Base-by-base conservation (phyloP, 2,329 filamentous ascomycete species). In the Arachnopeziza araneosa region DNA sequence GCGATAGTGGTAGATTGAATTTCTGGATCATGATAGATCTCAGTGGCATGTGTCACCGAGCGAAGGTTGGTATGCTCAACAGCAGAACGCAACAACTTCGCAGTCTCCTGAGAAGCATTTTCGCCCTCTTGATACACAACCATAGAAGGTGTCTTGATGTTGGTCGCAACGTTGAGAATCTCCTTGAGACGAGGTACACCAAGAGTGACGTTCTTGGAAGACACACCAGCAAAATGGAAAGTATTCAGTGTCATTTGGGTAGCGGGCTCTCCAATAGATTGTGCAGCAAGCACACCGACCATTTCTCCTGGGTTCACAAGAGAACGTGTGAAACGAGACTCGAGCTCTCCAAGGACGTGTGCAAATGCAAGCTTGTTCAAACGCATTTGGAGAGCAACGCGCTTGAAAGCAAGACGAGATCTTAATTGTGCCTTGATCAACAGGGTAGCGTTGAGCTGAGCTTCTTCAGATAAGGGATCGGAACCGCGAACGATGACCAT, bases 231-330 rank as follows among this genome's bases (percentile, higher is more conserved):
- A 75, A 99, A 99, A 82, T 99, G 95, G 89, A 99, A 99, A 24
- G 95, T 99, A 79, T 99, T 99, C 63, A 99, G 79, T 1, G 95
- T 99, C 95, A 99, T 99, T 80, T 99, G 95, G 1, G 95, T 99
- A 23, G 95, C 96, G 50, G 95, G 95, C 76, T 99, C 95, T 79
- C 95, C 95, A 73, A 99, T 99, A 32, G 95, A 99, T 78, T 99
- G 95, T 7, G 96, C 95, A 64, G 95, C 95, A 70, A 99, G 79
- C 23, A 99, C 95, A 78, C 95, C 95, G 59, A 99, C 95, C 95
- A 99, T 99, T 74, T 99, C 96, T 72, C 96, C 95, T 54, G 95
- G 93, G 69, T 87, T 91, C 63, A 96, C 93, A 68, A 90, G 86
- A 53, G 93, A 85, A 69, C 89, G 88, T 44, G 90, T 85, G 83